Conservation (phyloP, 1,284 basidiomycete species). For the Cryptococcus sp. region DNA sequence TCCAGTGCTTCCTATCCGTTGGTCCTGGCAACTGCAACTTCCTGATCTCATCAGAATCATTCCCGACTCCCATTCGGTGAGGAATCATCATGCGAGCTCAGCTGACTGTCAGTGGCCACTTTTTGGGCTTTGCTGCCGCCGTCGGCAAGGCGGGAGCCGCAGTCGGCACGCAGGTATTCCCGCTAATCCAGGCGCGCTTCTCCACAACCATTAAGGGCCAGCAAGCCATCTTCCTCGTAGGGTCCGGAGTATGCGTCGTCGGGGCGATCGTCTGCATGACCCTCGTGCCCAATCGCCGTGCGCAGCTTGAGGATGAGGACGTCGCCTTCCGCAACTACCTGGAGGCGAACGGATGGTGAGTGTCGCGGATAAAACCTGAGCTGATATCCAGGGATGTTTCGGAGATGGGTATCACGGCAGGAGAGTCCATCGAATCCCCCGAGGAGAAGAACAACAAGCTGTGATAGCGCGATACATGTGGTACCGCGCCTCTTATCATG, state of each 20-base stretch:
- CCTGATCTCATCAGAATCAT: slow-evolving; percentile 12
- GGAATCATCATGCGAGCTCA: background rate
- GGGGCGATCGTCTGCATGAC: slow-evolving; percentile 24
- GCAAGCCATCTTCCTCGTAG: slow-evolving; percentile 36
- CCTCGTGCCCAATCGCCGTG: slow-evolving; percentile 28
- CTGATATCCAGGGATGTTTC: too few relatives aligned
- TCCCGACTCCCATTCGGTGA: slow-evolving; percentile 17
- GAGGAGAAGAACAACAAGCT: too few relatives aligned
- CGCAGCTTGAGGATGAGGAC: slow-evolving; percentile 31
- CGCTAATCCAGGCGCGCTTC: slow-evolving; percentile 24
- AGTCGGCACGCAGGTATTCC: slow-evolving; percentile 51
- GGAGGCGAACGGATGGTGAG: slow-evolving; percentile 24
- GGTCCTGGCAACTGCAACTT: slow-evolving; percentile 23
- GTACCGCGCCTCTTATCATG: too few relatives aligned
- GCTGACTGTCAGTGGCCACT: slow-evolving; percentile 57
- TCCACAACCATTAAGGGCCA: slow-evolving; percentile 28
- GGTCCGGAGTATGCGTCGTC: slow-evolving; percentile 31
- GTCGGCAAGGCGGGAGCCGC: slow-evolving; percentile 68
- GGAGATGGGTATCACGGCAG: too few relatives aligned
- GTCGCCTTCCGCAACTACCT: slow-evolving; percentile 26
- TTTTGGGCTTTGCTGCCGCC: slow-evolving; percentile 65
- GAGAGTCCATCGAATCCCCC: too few relatives aligned
- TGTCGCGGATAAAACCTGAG: background rate
- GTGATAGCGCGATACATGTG: too few relatives aligned
- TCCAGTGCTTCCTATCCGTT: slow-evolving; percentile 17